phyloP scores from a whole-genome alignment of 2,329 filamentous ascomycete species.

The Fusarium sp. region DNA sequence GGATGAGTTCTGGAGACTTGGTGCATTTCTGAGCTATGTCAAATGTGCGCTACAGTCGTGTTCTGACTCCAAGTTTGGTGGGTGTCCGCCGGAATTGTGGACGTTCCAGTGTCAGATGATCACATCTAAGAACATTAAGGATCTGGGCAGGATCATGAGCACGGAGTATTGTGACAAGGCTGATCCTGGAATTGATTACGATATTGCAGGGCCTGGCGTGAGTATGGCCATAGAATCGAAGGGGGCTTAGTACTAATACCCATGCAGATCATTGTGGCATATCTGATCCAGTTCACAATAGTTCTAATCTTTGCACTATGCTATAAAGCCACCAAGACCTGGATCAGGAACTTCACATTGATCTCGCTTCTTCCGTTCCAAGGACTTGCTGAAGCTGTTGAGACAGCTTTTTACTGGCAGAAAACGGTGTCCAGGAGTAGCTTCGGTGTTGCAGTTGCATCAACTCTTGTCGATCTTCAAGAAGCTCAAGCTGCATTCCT shows the following conservation, averaged over 20 bases:
- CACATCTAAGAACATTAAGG: not conserved
- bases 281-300: not conserved
- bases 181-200: not conserved
- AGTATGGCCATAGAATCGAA: not conserved
- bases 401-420: fast-evolving
- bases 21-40: not conserved
- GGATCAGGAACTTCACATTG: fast-evolving
- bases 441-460: not conserved
- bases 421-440: fast-evolving
- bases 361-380: not conserved
- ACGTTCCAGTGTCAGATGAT: not conserved
- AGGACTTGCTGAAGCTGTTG: fast-evolving
- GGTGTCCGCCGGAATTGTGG: not conserved
- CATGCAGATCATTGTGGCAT: not conserved
- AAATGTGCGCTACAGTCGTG: not conserved
- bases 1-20: fast-evolving
- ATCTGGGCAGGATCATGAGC: not conserved
- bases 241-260: not conserved
- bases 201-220: constrained; percentile 27
- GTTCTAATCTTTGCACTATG: not conserved
- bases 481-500: constrained; percentile 15
- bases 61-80: not conserved
- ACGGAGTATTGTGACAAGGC: not conserved
- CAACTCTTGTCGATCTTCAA: not conserved
- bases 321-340: not conserved